Evolutionary conservation across 2,329 filamentous ascomycete genomes (phyloP), one percentile per base, ranked within the genome.

Genomic region (Calycina herbarum): DNA sequence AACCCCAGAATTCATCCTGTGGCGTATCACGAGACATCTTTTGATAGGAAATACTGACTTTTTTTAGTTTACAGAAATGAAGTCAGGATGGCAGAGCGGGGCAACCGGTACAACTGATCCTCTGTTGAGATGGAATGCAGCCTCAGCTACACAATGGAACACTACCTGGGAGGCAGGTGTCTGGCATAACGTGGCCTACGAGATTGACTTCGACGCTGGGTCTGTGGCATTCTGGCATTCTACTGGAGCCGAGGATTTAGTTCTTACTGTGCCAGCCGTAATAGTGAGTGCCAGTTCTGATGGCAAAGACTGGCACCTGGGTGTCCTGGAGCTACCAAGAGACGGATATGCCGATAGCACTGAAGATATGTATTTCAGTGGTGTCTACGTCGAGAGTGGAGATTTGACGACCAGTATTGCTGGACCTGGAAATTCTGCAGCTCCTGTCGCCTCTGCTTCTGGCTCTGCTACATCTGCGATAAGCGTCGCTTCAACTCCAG

Each of bases 121-220:
- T 51, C 80, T 91, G 69, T 80, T 91, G 68, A 84, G 86, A 70
- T 92, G 88, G 86, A 84, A 86, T 76, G 86, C 86, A 7, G 80
- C 81, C 67, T 83, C 86, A 24, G 78, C 82, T 70, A 82, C 82
- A 54, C 79, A 89, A 71, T 91, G 88, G 87, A 83, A 83, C 71
- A 81, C 82, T 0, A 79, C 84, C 67, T 86, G 88, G 74, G 81
- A 82, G 62, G 80, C 88, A 0, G 85, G 82, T 48, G 83, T 86
- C 7, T 91, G 89, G 89, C 88, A 92, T 76, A 92, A 92, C 74
- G 81, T 90, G 70, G 89, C 88, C 57, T 91, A 90, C 71, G 87
- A 87, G 74, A 89, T 91, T 64, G 85, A 91, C 78, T 92, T 92
- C 71, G 77, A 77, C 20, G 82, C 79, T 45, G 78, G 82, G 70